Base-by-base conservation (phyloP, 176 grass and related monocot genomes). In the Triticum aestivum region DNA sequence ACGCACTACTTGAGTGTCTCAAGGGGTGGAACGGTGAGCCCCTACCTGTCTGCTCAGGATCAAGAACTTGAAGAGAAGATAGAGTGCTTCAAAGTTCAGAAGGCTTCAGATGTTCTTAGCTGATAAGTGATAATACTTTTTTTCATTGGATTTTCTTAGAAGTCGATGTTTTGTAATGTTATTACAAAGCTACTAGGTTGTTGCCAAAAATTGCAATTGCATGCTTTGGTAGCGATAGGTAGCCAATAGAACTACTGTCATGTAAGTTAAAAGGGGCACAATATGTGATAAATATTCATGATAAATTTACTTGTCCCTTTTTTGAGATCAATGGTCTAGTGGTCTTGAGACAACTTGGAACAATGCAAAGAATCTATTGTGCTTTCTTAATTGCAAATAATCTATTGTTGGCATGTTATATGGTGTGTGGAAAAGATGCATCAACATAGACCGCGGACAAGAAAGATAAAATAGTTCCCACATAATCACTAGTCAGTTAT, bases 21-120 rank as follows among this genome's bases (percentile, higher is more conserved):
- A 91, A 96, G 84, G 94, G 78, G 21, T 95, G 94, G 94, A 93
- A 95, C 42, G 91, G 94, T 4, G 91, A 83, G 69, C 94, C 94
- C 72, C 86, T 95, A 9, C 89, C 91, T 5, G 77, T 95, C 49
- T 89, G 89, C 71, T 95, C 75, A 62, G 14, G 65, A 33, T 24
- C 69, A 2, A 59, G 26, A 4, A 14, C 18, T 27, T 6, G 21
- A 54, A 38, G 29, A 29, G n/a, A 65, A 68, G 69, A 75, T 73
- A 59, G 14, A 2, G 23, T 86, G 38, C 52, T 84, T 45, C 56
- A 74, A 56, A 73, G 21, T 81, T 17, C 14, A 67, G 14, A 76
- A 41, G 27, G 32, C 51, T 45, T 33, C 21, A 61, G 3, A 77
- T 82, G 62, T 77, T 80, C 65, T 20, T 88, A 77, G 72, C 14